A percentile compares a stretch with the other conserved stretches of the same genome.
These are phyloP conservation scores for Exophiala spinifera DNA, from an alignment of 2,329 filamentous ascomycete species.

Conservation along the genomic window DNA sequence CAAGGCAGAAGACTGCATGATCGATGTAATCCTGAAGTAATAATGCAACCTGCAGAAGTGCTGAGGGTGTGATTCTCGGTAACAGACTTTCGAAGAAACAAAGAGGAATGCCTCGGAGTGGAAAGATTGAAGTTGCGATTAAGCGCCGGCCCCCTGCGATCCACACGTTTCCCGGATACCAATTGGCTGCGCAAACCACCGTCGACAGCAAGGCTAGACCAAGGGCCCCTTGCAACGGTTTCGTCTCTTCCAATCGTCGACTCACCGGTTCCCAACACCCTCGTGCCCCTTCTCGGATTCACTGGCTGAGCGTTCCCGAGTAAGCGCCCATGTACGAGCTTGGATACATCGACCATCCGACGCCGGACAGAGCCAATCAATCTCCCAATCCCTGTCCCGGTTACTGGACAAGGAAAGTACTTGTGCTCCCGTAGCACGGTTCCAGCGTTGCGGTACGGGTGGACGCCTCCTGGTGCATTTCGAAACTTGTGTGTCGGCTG, in stretches of 20 bases:
- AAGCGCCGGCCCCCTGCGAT: background rate
- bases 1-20: no score
- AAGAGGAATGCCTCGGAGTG: no score
- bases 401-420: background rate
- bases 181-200: background rate
- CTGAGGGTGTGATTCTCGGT: no score
- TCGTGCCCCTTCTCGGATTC: background rate
- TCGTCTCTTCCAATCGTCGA: constrained; percentile 1
- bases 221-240: background rate
- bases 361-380: constrained; percentile 2
- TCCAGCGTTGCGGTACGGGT: constrained; percentile 24
- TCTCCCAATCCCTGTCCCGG: background rate
- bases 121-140: no score
- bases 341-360: constrained; percentile 1
- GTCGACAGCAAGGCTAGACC: background rate
- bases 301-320: constrained; percentile 21
- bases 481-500: no score
- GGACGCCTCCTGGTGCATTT: constrained; percentile 4
- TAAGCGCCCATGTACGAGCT: constrained; percentile 12
- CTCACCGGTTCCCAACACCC: constrained; percentile 9
- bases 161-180: background rate
- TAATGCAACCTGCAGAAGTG: no score
- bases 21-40: no score
- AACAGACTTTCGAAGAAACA: no score
- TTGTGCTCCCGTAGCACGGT: constrained; percentile 2